Conservation (phyloP, 305 asterid species). For the Fraxinus ornus region DNA sequence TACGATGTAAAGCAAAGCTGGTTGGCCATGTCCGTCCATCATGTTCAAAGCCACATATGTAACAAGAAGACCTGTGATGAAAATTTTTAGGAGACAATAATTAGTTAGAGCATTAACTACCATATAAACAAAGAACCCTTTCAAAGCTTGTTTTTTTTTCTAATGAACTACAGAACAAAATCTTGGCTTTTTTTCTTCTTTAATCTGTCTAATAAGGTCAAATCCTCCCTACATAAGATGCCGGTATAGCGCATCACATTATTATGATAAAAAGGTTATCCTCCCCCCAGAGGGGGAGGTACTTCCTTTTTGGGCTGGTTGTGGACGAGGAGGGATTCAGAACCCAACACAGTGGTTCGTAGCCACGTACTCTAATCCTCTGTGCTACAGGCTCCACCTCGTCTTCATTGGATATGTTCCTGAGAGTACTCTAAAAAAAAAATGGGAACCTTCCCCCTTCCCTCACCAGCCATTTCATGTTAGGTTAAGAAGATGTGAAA, state of each 20-base stretch:
- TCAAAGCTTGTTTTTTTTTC: background rate
- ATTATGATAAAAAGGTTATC: background rate
- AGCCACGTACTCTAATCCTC: background rate
- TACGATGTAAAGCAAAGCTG: slow-evolving; percentile 73
- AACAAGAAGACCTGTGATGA: slow-evolving; percentile 49
- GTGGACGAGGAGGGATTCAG: background rate
- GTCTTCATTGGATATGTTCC: background rate
- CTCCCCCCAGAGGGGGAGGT: background rate
- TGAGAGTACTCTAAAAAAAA: background rate
- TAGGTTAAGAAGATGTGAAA: background rate
- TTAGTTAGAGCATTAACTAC: background rate
- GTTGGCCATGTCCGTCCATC: slow-evolving; percentile 80
- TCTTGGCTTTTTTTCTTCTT: background rate
- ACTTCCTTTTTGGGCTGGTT: background rate
- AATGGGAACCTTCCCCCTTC: background rate
- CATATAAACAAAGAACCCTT: background rate
- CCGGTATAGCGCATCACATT: background rate
- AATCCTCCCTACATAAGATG: background rate
- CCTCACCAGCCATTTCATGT: background rate
- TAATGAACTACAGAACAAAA: background rate
- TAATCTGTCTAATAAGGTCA: background rate
- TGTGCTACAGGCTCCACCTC: background rate
- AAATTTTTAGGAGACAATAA: background rate
- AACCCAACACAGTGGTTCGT: background rate
- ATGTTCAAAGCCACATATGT: slow-evolving; percentile 67